A percentile compares a stretch with the other conserved stretches of the same genome.
Conservation (phyloP, 768 basidiomycete species). For the Neoboletus magnificus region DNA sequence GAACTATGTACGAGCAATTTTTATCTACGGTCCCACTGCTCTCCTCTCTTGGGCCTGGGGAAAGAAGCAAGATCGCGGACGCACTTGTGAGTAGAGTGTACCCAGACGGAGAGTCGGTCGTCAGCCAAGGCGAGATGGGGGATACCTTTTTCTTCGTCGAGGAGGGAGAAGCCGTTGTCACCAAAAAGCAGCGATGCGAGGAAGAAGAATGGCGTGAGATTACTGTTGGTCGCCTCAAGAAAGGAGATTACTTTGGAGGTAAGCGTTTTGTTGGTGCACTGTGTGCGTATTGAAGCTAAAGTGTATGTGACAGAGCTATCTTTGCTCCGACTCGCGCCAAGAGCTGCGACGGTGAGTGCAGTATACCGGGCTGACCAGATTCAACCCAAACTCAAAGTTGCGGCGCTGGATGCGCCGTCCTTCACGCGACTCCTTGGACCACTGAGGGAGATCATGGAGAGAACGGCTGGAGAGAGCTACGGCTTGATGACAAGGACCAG, state of each 20-base stretch:
- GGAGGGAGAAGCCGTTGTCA: constrained; percentile 85
- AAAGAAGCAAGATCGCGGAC: constrained; percentile 96
- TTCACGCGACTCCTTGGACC: constrained; percentile 94
- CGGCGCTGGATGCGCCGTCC: constrained; percentile 87
- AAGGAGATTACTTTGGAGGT: constrained; percentile 99
- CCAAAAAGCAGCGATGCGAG: constrained; percentile 63
- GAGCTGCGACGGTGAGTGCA: constrained; percentile 96
- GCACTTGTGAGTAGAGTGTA: constrained; percentile 83
- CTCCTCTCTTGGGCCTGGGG: constrained; percentile 78
- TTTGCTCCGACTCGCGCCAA: constrained; percentile 80
- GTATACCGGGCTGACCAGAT: constrained; percentile 42
- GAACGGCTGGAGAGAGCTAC: constrained; percentile 79
- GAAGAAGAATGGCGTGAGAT: constrained; percentile 61
- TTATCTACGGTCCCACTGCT: constrained; percentile 87
- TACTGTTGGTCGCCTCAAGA: constrained; percentile 69
- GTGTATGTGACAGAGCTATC: constrained; percentile 67
- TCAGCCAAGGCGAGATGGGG: constrained; percentile 90
- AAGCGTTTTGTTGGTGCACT: constrained; percentile 22
- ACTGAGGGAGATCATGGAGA: constrained; percentile 88
- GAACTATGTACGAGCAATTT: constrained; percentile 97
- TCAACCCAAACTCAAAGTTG: constrained; percentile 78
- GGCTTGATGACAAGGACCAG: constrained; percentile 34
- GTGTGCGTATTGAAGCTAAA: constrained; percentile 3
- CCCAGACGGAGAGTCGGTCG: constrained; percentile 81
- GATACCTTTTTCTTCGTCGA: constrained; percentile 98